Evolutionary conservation across 805 yeast genomes (phyloP).

Genomic region (Saturnispora diversa): DNA sequence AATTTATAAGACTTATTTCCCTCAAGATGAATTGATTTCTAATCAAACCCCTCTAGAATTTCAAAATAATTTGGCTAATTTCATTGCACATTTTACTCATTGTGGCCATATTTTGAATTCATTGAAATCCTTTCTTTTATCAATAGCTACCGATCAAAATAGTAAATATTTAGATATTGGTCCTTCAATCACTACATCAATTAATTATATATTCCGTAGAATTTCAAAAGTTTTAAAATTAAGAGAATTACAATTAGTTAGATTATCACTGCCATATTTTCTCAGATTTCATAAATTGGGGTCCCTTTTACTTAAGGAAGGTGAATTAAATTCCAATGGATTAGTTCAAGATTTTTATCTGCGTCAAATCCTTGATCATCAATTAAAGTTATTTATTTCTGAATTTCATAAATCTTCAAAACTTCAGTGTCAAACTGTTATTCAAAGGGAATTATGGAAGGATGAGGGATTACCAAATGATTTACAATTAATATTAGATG

Average conservation of each 20-base stretch:
- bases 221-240: conserved; percentile 71
- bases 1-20: conserved; percentile 34
- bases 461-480: conserved; percentile 49
- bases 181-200: conserved; percentile 54
- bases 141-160: conserved; percentile 24
- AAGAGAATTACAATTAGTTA: conserved; percentile 62
- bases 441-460: conserved; percentile 74
- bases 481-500: conserved; percentile 44
- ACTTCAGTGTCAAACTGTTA: conserved; percentile 36
- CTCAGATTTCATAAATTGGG: conserved; percentile 57
- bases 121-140: conserved; percentile 62
- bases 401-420: conserved; percentile 47
- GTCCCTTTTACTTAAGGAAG: conserved; percentile 66
- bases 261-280: conserved; percentile 51
- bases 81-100: conserved; percentile 59
- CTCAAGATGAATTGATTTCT: conserved; percentile 6
- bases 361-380: conserved; percentile 59
- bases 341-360: conserved; percentile 49
- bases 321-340: conserved; percentile 71
- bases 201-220: conserved; percentile 65
- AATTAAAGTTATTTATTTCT: conserved; percentile 50
- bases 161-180: conserved; percentile 49
- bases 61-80: conserved; percentile 58
- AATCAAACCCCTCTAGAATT: conserved; percentile 66
- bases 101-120: conserved; percentile 67